Conservation (phyloP, 2,329 filamentous ascomycete genomes). For the Knufia petricola region DNA sequence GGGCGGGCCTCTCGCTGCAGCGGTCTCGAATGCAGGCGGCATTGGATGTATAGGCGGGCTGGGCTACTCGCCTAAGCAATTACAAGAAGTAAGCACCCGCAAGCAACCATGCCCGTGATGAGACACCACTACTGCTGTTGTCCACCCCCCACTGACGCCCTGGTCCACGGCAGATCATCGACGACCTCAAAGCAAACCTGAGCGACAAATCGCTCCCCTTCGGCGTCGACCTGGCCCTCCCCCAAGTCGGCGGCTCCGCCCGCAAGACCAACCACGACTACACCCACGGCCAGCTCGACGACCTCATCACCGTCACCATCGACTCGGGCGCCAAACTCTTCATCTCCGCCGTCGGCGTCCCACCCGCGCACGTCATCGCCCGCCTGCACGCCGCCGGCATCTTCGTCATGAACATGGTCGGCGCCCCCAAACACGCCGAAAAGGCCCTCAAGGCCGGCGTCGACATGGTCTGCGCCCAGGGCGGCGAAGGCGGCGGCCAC, state of each 20-base stretch:
- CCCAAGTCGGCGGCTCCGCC: conserved; percentile 74
- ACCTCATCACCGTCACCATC: conserved; percentile 79
- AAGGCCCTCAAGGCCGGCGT: conserved; percentile 82
- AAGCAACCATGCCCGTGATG: not conserved
- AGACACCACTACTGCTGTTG: not conserved
- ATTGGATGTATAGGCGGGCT: conserved; percentile 55
- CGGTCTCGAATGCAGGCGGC: conserved; percentile 80
- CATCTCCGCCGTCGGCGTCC: conserved; percentile 80
- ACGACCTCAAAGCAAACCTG: conserved; percentile 73
- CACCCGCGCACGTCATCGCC: conserved; percentile 62
- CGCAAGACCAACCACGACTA: conserved; percentile 94
- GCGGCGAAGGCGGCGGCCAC: conserved; percentile 86
- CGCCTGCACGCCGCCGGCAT: conserved; percentile 70
- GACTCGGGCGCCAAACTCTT: conserved; percentile 76
- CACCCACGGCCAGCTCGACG: conserved; percentile 77
- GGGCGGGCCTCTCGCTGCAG: conserved; percentile 66
- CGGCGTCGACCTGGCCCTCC: conserved; percentile 82
- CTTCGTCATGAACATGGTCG: conserved; percentile 95
- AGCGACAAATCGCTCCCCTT: conserved; percentile 62
- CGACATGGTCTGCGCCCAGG: conserved; percentile 85
- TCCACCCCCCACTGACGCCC: no score
- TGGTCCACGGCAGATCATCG: conserved; percentile 51
- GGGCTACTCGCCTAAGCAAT: conserved; percentile 62
- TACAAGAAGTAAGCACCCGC: conserved; percentile 48
- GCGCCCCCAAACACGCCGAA: conserved; percentile 78